Evolutionary conservation across 129 eudicot genomes (phyloP), one percentile per base, ranked within the genome.

Genomic region (Arctium minus): DNA sequence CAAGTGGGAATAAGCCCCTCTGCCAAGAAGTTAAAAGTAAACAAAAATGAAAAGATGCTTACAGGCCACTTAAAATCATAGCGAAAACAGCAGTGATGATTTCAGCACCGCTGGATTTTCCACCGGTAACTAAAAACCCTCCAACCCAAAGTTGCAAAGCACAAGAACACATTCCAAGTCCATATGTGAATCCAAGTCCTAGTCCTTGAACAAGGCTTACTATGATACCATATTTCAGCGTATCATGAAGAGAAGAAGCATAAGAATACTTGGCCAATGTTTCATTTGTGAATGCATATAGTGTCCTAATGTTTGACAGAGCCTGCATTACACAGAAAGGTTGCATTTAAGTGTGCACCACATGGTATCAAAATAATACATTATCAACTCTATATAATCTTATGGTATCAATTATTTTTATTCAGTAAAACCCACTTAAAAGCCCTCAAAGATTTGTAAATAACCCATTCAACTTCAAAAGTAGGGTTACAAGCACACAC

Each of bases 121-220:
- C 90, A 79, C 50, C 65, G n/a, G 88, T 88, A 33, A 90, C 88
- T 79, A 90, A 77, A 42, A 88, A 86, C 72, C 85, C 81, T 60
- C 92, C 94, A 2, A 87, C 89, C 92, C 92, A 91, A 80, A 91
- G 94, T 48, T 91, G 88, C 81, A 91, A 82, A 17, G 94, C 90
- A 87, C 94, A 91, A 18, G 92, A 91, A 76, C 92, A 91, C 71
- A 91, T 88, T 74, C 90, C 92, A 13, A 91, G 48, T 81, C 90
- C 94, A 67, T 91, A 87, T 18, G 92, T 87, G 85, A 83, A 88
- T 64, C 94, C 94, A 77, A 91, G 81, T 65, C 89, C 90, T 76
- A 88, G 81, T 67, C 94, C 90, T 86, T 88, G 92, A 73, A 91
- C 88, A 70, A 91, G 90, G 79, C 94, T 88, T 70, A 88, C 82